phyloP scores from a whole-genome alignment of 805 yeast species.

The Kuraishia cidri region DNA sequence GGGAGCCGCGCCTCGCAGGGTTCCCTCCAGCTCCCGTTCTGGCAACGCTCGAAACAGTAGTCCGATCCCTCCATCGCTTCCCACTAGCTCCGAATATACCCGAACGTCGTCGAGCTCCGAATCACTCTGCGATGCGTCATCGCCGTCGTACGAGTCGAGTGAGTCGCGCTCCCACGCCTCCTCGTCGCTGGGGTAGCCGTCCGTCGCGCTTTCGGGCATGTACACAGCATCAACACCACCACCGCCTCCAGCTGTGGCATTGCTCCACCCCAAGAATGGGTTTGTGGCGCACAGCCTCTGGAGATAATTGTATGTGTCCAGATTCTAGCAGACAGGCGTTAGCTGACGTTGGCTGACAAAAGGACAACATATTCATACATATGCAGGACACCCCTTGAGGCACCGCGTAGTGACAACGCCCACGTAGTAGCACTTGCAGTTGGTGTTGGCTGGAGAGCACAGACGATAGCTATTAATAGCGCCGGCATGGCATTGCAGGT shows the following conservation, averaged over 20 bases:
- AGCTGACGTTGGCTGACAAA: not conserved
- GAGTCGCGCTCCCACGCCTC: not conserved
- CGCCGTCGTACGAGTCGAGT: not conserved
- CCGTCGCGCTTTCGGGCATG: not conserved
- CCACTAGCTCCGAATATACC: not conserved
- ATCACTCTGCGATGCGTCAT: not conserved
- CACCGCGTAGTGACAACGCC: slow-evolving; percentile 13
- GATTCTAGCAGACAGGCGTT: not conserved
- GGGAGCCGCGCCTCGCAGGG: too few relatives aligned
- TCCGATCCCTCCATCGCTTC: too few relatives aligned
- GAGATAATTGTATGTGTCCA: not conserved
- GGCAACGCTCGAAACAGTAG: too few relatives aligned
- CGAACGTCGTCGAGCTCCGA: not conserved
- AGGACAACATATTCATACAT: slow-evolving; percentile 5
- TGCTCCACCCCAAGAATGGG: not conserved
- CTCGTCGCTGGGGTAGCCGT: not conserved
- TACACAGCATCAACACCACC: not conserved
- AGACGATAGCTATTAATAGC: slow-evolving; percentile 9
- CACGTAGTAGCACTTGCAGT: slow-evolving; percentile 18
- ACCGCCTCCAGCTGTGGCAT: not conserved
- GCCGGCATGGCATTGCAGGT: slow-evolving; percentile 14
- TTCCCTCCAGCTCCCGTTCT: too few relatives aligned
- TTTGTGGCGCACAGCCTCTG: not conserved
- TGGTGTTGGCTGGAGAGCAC: slow-evolving; percentile 10
- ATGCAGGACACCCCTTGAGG: slow-evolving; percentile 13